A percentile compares a stretch with the other conserved stretches of the same genome.
Conservation (phyloP, 768 basidiomycete species). For the Auriculariales sp. region DNA sequence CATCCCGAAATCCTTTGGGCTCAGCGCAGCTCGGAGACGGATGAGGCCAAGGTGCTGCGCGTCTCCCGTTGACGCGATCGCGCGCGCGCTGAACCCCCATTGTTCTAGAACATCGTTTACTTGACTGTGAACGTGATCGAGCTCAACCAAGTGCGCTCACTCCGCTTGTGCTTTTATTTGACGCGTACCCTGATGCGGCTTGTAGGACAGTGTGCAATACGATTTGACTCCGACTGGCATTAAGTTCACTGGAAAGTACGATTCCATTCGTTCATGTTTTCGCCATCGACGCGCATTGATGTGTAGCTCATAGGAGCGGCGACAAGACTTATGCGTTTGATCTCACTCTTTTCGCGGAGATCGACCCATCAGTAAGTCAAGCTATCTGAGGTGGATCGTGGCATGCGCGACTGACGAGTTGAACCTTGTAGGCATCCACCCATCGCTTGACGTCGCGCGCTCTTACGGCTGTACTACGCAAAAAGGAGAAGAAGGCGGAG, state of each 20-base stretch:
- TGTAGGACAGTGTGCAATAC: slow-evolving; percentile 33
- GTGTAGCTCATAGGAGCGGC: slow-evolving; percentile 17
- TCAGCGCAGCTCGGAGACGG: slow-evolving; percentile 63
- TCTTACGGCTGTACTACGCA: slow-evolving; percentile 55
- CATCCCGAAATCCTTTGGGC: slow-evolving; percentile 95
- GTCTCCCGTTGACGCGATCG: background rate
- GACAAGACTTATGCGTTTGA: slow-evolving; percentile 60
- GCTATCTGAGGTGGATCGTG: background rate
- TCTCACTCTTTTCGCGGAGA: slow-evolving; percentile 60
- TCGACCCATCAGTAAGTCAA: slow-evolving; percentile 57
- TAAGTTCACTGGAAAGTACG: slow-evolving; percentile 52
- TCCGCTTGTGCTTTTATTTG: no score
- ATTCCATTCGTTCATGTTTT: slow-evolving; percentile 5
- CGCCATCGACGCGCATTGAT: slow-evolving; percentile 9
- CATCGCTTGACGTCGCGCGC: slow-evolving; percentile 53
- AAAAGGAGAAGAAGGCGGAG: slow-evolving; percentile 60
- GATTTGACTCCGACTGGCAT: slow-evolving; percentile 40
- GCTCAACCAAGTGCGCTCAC: slow-evolving; percentile 26
- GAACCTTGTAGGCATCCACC: slow-evolving; percentile 33
- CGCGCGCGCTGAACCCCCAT: background rate
- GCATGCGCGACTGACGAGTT: slow-evolving; percentile 5
- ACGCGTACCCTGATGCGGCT: background rate
- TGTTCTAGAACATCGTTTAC: slow-evolving; percentile 74
- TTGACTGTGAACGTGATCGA: slow-evolving; percentile 76
- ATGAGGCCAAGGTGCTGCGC: slow-evolving; percentile 40